Conservation (phyloP, 2,329 filamentous ascomycete genomes). For the Neopestalotiopsis sp. region DNA sequence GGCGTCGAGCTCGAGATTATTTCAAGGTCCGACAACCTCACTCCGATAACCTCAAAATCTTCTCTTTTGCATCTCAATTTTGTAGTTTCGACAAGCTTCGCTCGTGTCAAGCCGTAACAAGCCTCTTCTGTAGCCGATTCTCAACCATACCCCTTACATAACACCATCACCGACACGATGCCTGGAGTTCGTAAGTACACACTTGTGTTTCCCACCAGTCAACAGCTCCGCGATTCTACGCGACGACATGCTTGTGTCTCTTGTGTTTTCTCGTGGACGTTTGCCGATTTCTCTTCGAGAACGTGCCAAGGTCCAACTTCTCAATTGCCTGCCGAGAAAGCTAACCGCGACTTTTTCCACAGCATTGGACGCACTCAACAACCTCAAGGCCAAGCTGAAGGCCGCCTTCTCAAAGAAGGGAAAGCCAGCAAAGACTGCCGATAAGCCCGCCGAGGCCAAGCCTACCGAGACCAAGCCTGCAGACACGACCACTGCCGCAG, state of each 20-base stretch:
- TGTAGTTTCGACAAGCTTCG: neutral
- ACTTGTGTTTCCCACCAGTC: neutral
- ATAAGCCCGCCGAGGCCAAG: conserved; percentile 25
- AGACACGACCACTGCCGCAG: conserved; percentile 20
- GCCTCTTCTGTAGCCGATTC: neutral
- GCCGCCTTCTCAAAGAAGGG: conserved; percentile 55
- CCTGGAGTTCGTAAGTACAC: conserved; percentile 55
- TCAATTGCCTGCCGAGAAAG: neutral
- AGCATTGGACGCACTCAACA: conserved; percentile 58
- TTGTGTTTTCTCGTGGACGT: neutral
- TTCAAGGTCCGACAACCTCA: conserved; percentile 6
- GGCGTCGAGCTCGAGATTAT: conserved; percentile 3
- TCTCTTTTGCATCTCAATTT: neutral
- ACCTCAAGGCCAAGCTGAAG: conserved; percentile 62
- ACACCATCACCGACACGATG: conserved; percentile 43
- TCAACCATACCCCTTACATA: conserved; percentile 20
- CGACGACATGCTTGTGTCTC: neutral
- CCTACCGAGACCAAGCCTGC: conserved; percentile 23
- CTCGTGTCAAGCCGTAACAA: neutral
- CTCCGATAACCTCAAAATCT: neutral
- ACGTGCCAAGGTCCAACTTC: neutral
- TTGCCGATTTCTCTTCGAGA: neutral
- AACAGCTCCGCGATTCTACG: neutral
- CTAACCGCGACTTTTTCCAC: conserved; percentile 9
- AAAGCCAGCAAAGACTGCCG: conserved; percentile 35